Conservation (phyloP, 2,329 filamentous ascomycete species). For the Metarhizium humberi region DNA sequence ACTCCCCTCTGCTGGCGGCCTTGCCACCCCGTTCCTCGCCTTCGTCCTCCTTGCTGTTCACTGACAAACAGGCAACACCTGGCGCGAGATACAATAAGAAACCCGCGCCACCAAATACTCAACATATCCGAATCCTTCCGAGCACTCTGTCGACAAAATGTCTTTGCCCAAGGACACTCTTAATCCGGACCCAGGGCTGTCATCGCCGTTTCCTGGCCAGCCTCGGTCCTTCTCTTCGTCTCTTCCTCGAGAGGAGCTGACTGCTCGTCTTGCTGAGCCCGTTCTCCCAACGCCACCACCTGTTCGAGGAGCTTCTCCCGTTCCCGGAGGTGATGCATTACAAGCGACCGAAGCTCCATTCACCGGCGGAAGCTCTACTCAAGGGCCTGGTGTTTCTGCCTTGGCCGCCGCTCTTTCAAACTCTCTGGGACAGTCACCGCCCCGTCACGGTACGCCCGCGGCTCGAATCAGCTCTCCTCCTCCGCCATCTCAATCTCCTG, state of each 20-base stretch:
- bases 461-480: constrained; percentile 48
- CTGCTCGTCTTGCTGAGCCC: constrained; percentile 51
- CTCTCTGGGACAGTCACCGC: constrained; percentile 60
- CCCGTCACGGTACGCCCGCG: constrained; percentile 59
- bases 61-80: neutral
- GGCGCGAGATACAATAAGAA: constrained; percentile 1
- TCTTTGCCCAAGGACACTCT: constrained; percentile 27
- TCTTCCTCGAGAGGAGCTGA: constrained; percentile 48
- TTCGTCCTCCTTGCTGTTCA: neutral
- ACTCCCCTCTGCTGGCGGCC: neutral
- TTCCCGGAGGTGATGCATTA: constrained; percentile 12
- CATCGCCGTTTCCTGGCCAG: constrained; percentile 37
- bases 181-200: constrained; percentile 31
- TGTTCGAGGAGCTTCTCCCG: constrained; percentile 26
- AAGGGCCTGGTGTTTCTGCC: constrained; percentile 77
- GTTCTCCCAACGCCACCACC: constrained; percentile 32
- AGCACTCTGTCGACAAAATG: constrained; percentile 16
- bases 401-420: constrained; percentile 80
- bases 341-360: constrained; percentile 49
- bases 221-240: constrained; percentile 40
- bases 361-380: constrained; percentile 51
- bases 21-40: neutral
- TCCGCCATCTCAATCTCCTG: constrained; percentile 27
- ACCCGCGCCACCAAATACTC: neutral
- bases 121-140: constrained; percentile 3